Evolutionary conservation across 2,329 filamentous ascomycete genomes (phyloP).

Genomic region (Apiospora aurea): DNA sequence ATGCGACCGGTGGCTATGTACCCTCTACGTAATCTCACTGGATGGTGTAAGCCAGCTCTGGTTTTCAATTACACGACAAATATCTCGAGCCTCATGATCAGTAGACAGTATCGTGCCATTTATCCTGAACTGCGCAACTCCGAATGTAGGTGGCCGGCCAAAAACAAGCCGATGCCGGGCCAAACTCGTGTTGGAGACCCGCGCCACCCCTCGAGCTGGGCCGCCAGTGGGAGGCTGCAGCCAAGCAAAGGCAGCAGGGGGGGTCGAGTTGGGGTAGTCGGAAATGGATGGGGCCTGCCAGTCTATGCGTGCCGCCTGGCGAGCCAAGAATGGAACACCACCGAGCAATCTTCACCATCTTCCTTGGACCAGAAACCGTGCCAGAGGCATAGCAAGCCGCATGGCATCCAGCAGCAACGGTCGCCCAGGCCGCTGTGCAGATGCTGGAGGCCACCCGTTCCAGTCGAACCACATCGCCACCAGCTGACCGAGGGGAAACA

Average conservation of each 20-base stretch:
- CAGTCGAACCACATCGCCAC: constrained; percentile 25
- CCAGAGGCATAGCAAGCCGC: constrained; percentile 32
- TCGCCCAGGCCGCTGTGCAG: constrained; percentile 27
- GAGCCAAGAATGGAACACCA: neutral
- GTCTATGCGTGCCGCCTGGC: neutral
- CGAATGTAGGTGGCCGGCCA: neutral
- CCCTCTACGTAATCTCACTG: neutral
- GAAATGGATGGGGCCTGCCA: neutral
- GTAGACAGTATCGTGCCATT: neutral
- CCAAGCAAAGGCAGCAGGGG: neutral
- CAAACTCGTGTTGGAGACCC: neutral
- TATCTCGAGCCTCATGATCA: neutral
- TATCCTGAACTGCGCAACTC: neutral
- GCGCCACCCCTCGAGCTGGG: neutral
- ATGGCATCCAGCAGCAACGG: constrained; percentile 29
- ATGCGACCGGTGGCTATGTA: neutral
- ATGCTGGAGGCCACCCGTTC: constrained; percentile 31
- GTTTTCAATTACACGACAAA: neutral
- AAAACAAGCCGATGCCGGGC: neutral
- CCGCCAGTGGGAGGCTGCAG: neutral
- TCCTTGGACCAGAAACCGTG: constrained; percentile 42
- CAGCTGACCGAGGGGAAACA: neutral
- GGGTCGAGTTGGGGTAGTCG: neutral
- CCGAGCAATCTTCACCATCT: neutral
- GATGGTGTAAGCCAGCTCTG: neutral